These are phyloP conservation scores for Microsporum ferrugineum DNA, from an alignment of 2,329 filamentous ascomycete species.

Conservation along the genomic window DNA sequence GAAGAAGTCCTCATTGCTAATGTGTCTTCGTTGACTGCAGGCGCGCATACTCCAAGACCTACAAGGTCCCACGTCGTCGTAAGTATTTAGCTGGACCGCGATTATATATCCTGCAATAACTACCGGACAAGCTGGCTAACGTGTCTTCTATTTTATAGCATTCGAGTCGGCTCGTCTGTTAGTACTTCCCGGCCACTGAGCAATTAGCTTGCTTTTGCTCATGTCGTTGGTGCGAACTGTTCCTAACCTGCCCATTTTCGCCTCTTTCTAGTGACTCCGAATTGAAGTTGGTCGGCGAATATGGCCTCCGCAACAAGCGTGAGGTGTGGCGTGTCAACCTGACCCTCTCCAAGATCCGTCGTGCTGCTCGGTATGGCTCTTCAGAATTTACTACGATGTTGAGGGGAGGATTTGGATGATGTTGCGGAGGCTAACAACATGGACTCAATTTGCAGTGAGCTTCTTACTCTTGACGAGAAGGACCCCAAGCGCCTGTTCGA, in stretches of 20 bases:
- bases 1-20: slow-evolving; percentile 16
- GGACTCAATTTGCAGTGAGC: slow-evolving; percentile 57
- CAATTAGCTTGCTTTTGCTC: slow-evolving; percentile 89
- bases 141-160: slow-evolving; percentile 36
- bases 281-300: slow-evolving; percentile 99
- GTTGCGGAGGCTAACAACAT: neutral
- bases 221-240: slow-evolving; percentile 65
- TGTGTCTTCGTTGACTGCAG: slow-evolving; percentile 20
- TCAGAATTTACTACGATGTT: neutral
- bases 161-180: slow-evolving; percentile 99
- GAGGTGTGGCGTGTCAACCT: slow-evolving; percentile 99
- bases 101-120: neutral
- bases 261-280: slow-evolving; percentile 73
- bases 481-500: slow-evolving; percentile 99
- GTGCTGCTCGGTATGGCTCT: slow-evolving; percentile 84
- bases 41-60: slow-evolving; percentile 94
- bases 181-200: slow-evolving; percentile 91
- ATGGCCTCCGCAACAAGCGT: slow-evolving; percentile 99
- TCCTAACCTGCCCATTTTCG: slow-evolving; percentile 51
- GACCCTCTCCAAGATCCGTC: slow-evolving; percentile 99
- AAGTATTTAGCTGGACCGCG: slow-evolving; percentile 24
- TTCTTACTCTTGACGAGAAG: slow-evolving; percentile 99
- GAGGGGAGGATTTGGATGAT: neutral
- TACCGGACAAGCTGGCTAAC: slow-evolving; percentile 28
- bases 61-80: slow-evolving; percentile 91